These are phyloP conservation scores for Calcarisporium arbuscula DNA, from an alignment of 2,329 filamentous ascomycete species.

Conservation along the genomic window DNA sequence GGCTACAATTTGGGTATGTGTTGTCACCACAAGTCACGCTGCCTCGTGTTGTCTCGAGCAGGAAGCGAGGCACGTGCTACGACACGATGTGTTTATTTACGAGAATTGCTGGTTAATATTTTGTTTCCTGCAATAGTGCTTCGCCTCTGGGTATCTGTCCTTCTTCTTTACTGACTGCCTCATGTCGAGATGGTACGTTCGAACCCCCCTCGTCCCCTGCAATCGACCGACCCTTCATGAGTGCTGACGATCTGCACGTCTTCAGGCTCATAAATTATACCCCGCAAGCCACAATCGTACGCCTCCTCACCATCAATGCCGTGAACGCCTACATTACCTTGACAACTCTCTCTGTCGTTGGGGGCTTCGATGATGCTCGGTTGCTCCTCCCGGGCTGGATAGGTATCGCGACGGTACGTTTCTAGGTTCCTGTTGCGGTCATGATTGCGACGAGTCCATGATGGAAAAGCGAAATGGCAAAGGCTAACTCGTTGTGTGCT, in stretches of 20 bases:
- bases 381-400: conserved; percentile 74
- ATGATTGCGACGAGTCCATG: too few species aligned
- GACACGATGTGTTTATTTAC: too few species aligned
- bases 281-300: conserved; percentile 71
- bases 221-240: neutral
- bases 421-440: conserved; percentile 4
- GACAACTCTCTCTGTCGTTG: conserved; percentile 63
- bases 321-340: conserved; percentile 71
- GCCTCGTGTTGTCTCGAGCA: too few species aligned
- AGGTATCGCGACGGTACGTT: conserved; percentile 62
- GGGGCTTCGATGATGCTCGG: conserved; percentile 62
- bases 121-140: conserved; percentile 66
- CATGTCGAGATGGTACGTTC: conserved; percentile 69
- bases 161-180: conserved; percentile 82
- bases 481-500: neutral
- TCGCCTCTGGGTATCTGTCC: conserved; percentile 68
- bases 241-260: too few species aligned
- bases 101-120: conserved; percentile 53
- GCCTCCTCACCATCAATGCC: conserved; percentile 67
- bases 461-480: too few species aligned
- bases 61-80: too few species aligned
- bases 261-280: conserved; percentile 76
- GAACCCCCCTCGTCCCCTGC: neutral
- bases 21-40: too few species aligned
- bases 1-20: conserved; percentile 66